Base-by-base conservation (phyloP, 257 asterid genomes). In the Solanum stenotomum region DNA sequence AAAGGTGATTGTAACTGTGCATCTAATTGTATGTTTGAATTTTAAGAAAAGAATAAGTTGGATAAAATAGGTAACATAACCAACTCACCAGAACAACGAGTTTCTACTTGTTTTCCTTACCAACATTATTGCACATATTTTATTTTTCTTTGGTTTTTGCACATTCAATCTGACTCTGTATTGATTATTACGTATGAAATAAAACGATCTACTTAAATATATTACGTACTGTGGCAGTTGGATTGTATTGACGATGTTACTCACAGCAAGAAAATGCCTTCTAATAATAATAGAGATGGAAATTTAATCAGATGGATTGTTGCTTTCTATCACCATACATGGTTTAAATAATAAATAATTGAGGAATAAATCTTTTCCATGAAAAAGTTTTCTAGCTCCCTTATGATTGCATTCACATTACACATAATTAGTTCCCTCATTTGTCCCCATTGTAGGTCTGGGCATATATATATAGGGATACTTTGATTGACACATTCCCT, bases 1-100 rank as follows among this genome's bases (percentile, higher is more conserved):
- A 87, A 89, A 81, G 71, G 95, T 90, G 85, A 94, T 87, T 94
- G 98, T 95, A 90, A 93, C 93, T 95, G 93, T 87, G 86, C 49
- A 86, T 76, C 67, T 68, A 37, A 83, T 84, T 91, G 10, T 56
- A 35, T 71, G 67, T 89, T 87, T 89, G 70, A 49, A 61, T 86
- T 56, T 90, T 77, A 93, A 90, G 94, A 87, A 91, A 94, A 87
- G 88, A 40, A 27, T 27, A 27, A 59, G 86, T 42, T 79, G 42
- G 68, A 81, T 23, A 44, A 76, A 72, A 85, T 79, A 89, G 87
- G 89, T 65, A 52, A 71, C 76, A 87, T 84, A 87, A 87, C 89
- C 65, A 82, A 85, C 87, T 27, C 83, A 71, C 85, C 89, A 85
- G 15, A 85, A 35, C 71, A 87, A 40, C 27, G 87, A 71, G 46